Base-by-base conservation (phyloP, 495 filamentous ascomycete species). In the Beverwykella pulmonaria region DNA sequence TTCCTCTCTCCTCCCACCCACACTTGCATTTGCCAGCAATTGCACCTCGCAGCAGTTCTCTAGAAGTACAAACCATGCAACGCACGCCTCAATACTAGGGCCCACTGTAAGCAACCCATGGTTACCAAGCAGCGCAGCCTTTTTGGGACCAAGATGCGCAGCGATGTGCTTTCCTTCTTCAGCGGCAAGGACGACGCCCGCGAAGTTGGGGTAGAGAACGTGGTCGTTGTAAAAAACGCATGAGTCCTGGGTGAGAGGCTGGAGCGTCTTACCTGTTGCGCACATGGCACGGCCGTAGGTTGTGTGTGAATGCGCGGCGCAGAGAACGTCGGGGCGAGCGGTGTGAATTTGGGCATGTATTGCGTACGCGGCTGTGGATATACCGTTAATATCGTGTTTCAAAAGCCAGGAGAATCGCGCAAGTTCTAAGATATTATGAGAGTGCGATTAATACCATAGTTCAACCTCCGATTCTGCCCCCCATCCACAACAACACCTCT, bases 151-250 rank as follows among this genome's bases (percentile, higher is more conserved):
- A 9, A 65, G 62, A 34, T 12, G 7, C 2, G 48, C 19, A 36
- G 62, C 62, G 46, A 65, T 59, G 30, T 30, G 27, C 26, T 49
- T 34, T 6, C 62, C 62, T 55, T 65, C 53, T 19, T 65, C 62
- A 19, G 48, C 19, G 9, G 53, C 62, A 54, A 65, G 54, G 15
- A 59, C 62, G 54, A 65, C 39, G 53, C 62, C 62, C n/a, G 48
- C 62, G 22, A 58, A 65, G 54, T 59, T 65, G 2, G 41, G n/a
- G 46, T 65, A 65, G 22, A 65, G 27, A 19, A 55, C n/a, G 41
- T 65, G 62, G 25, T 49, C 62, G 46, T 59, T 59, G 54, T 65
- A 65, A 39, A 65, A 65, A 23, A 50, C 44, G 29, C 62, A 65
- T 5, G 54, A 39, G 39, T 65, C 62, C 41, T 65, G 62, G 17